Evolutionary conservation across 768 basidiomycete genomes (phyloP).

Genomic region (Rhizopogon vinicolor): DNA sequence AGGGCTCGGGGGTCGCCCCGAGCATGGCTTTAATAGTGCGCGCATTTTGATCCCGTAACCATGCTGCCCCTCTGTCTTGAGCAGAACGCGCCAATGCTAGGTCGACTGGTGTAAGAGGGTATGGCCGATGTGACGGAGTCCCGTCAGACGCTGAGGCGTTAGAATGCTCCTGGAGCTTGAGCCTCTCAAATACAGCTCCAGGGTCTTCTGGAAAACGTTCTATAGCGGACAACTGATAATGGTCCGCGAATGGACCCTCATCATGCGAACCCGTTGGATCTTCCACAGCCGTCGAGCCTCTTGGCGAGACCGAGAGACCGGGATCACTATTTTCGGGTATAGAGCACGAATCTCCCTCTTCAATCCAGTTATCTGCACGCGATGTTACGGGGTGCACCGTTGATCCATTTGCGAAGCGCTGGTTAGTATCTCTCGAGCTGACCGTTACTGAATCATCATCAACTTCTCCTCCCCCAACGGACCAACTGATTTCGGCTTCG

Average conservation of each 20-base stretch:
- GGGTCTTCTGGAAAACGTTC: conserved; percentile 37
- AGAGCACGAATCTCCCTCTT: neutral
- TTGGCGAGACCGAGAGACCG: neutral
- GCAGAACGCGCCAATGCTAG: conserved; percentile 39
- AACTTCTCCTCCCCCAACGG: conserved; percentile 37
- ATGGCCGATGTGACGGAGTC: conserved; percentile 29
- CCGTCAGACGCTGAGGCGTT: conserved; percentile 10
- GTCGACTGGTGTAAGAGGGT: conserved; percentile 36
- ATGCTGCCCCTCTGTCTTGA: conserved; percentile 68
- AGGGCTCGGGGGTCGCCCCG: conserved; percentile 52
- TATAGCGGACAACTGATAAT: conserved; percentile 16
- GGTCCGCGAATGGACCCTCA: conserved; percentile 26
- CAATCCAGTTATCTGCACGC: neutral
- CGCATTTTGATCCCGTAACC: conserved; percentile 80
- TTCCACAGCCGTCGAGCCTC: neutral
- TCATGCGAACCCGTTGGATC: neutral
- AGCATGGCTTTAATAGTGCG: conserved; percentile 59
- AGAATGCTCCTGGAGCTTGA: conserved; percentile 43
- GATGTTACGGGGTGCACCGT: neutral
- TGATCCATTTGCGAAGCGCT: conserved; percentile 1
- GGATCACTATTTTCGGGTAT: conserved; percentile 5
- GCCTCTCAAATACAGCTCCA: conserved; percentile 48
- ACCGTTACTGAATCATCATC: conserved; percentile 78
- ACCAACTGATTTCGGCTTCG: conserved; percentile 36
- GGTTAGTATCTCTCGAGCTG: conserved; percentile 59